Evolutionary conservation across 116 monocot species (phyloP).

Genomic region (Trichopus zeylanicus): DNA sequence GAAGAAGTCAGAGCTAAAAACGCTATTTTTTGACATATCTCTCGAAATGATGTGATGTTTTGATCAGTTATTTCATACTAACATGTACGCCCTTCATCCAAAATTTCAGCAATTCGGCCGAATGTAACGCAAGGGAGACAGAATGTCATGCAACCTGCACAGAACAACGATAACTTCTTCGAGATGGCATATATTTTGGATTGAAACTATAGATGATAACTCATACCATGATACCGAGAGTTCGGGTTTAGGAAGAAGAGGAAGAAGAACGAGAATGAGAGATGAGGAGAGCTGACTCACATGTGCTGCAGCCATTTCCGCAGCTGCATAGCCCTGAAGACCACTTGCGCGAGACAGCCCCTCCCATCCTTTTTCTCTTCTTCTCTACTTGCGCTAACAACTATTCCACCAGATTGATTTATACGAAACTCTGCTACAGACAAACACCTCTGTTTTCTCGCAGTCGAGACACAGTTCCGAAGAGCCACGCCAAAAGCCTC

Average conservation of each 20-base stretch:
- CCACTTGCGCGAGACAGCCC: conserved; percentile 1
- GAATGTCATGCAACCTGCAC: conserved; percentile 1
- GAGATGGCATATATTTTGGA: not conserved
- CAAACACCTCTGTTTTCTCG: no score
- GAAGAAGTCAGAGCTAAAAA: no score
- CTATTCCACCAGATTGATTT: no score
- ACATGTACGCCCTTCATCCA: conserved; percentile 7
- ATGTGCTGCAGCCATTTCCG: not conserved
- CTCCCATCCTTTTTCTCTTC: no score
- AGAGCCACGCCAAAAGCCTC: no score
- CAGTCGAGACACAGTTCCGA: no score
- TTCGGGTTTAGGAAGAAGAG: not conserved
- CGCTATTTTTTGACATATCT: no score
- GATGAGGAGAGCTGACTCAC: not conserved
- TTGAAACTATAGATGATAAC: not conserved
- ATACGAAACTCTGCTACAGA: no score
- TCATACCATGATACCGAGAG: not conserved
- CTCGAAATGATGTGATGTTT: no score
- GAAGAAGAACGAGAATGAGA: not conserved
- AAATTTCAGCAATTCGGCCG: not conserved
- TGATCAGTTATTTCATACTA: no score
- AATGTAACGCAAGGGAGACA: conserved; percentile 1
- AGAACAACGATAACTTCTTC: no score
- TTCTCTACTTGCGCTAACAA: no score
- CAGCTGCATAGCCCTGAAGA: conserved; percentile 5